These are phyloP conservation scores for Leishmania turanica DNA, from an alignment of 208 protist species.

Conservation along the genomic window DNA sequence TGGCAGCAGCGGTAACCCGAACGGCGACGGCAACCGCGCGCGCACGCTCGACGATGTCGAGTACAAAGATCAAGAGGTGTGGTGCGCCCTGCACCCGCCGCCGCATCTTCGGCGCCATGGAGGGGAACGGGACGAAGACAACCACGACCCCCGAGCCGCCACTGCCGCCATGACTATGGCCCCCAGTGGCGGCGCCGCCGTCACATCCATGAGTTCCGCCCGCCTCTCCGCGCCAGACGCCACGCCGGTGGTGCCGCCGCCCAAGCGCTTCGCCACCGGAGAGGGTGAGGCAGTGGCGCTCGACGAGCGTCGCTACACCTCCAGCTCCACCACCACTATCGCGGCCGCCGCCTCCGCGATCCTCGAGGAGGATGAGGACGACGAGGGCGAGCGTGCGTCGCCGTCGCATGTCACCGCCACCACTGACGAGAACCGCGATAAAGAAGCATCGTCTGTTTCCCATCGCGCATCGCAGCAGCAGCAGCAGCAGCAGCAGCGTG, in stretches of 20 bases:
- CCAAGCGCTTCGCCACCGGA: constrained; percentile 32
- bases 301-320: constrained; percentile 11
- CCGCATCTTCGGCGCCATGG: neutral
- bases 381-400: neutral
- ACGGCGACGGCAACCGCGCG: neutral
- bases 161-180: neutral
- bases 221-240: constrained; percentile 10
- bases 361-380: neutral
- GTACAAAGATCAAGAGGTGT: constrained; percentile 19
- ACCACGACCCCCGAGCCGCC: neutral
- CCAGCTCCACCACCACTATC: neutral
- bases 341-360: neutral
- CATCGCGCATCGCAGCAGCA: neutral
- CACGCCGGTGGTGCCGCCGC: constrained; percentile 25
- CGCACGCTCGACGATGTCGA: constrained; percentile 21
- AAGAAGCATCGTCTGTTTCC: neutral
- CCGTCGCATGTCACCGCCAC: neutral
- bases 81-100: neutral
- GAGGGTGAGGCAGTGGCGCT: constrained; percentile 10
- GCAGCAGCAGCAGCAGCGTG: constrained; percentile 4
- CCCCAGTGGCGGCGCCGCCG: neutral
- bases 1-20: neutral
- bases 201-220: neutral
- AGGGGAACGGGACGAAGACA: neutral
- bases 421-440: neutral